A percentile compares a stretch with the other conserved stretches of the same genome.
These are phyloP conservation scores for Hippophae rhamnoides DNA, from an alignment of 306 rosid genomes.

Conservation along the genomic window DNA sequence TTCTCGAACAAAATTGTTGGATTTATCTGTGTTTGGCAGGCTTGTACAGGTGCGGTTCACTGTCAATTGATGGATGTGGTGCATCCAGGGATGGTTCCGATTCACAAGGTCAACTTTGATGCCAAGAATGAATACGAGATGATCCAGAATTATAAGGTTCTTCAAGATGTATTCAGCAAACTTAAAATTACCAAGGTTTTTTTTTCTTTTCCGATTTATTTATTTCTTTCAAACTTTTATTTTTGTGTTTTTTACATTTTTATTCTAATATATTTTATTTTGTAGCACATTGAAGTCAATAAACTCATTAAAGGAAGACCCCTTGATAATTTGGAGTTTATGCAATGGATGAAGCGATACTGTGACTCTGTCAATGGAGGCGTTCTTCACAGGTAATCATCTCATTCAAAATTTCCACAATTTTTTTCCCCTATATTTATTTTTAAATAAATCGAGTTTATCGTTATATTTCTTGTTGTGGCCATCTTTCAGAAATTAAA, in stretches of 20 bases:
- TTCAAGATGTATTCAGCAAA: conserved; percentile 89
- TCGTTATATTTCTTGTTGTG: no score
- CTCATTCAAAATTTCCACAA: neutral
- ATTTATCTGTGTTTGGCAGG: conserved; percentile 31
- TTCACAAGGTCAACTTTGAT: conserved; percentile 96
- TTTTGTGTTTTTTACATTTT: neutral
- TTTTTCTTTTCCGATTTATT: neutral
- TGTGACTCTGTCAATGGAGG: conserved; percentile 76
- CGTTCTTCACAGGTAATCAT: conserved; percentile 28
- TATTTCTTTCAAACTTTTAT: neutral
- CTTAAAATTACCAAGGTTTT: conserved; percentile 83
- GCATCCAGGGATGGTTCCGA: conserved; percentile 86
- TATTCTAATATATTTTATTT: neutral
- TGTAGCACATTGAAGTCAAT: conserved; percentile 77
- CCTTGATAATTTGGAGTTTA: conserved; percentile 84
- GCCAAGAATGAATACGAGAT: conserved; percentile 92
- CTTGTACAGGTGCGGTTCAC: conserved; percentile 87
- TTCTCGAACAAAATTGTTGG: neutral
- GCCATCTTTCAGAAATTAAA: no score
- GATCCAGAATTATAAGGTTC: conserved; percentile 98
- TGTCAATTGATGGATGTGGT: conserved; percentile 87
- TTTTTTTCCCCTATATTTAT: neutral
- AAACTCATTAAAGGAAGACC: conserved; percentile 94
- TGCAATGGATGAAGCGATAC: conserved; percentile 96
- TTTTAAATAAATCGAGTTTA: no score